Evolutionary conservation across 2,329 filamentous ascomycete genomes (phyloP), one percentile per base, ranked within the genome.

Genomic region (Fusarium incarnatum): DNA sequence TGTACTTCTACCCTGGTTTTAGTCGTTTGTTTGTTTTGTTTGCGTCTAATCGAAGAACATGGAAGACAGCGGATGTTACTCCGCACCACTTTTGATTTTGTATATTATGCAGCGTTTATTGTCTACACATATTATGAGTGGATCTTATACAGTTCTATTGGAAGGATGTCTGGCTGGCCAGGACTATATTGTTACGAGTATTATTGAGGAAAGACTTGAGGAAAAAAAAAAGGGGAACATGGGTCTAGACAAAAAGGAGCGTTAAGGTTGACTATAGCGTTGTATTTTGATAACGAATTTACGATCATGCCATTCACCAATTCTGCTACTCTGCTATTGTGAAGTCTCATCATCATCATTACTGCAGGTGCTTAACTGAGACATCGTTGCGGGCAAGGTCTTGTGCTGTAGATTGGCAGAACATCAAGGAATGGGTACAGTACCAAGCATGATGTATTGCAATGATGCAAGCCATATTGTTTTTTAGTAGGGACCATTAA

Each of bases 161-260:
- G 32, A n/a, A 48, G 42, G 56, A 60, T 27, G 25, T 61, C 61
- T 63, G 70, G 72, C 72, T 44, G 72, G 72, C 70, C 68, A 60
- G 59, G 56, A 48, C 15, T 25, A 49, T 37, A 30, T 49, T 32
- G 50, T 56, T 22, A 37, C 34, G 8, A 42, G 22, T 20, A 37
- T 22, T 48, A 37, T 37, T 37, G 32, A 27, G 64, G 34, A 49
- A 60, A 40, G 37, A 37, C 27, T 28, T 32, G 8, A 37, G 16
- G 10, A 18, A 18, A 25, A 28, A 18, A 25, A 28, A 58, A n/a
- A 32, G 42, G 20, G 46, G 53, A 61, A 64, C 46, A 37, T 20
- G 32, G 68, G 64, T 30, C 42, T 71, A 71, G 65, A 72, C 32
- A 72, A 72, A 71, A 71, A 37, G 9, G 22, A 57, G 68, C 40